phyloP scores from a whole-genome alignment of 1,139 yeast species.

The Scheffersomyces lignicola region DNA sequence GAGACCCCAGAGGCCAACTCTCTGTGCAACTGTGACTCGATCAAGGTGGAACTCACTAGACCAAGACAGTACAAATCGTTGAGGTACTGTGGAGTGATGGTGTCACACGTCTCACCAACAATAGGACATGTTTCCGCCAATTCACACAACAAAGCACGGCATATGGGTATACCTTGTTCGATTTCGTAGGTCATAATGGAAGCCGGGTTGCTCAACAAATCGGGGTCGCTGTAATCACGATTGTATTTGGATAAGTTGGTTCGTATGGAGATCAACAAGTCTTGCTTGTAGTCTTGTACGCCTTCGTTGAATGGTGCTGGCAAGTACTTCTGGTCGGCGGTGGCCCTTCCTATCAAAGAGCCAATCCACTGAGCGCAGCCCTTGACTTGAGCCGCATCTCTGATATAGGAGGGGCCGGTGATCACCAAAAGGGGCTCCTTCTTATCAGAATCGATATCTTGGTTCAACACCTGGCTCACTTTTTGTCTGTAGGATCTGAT shows the following conservation, averaged over 20 bases:
- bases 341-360: constrained; percentile 17
- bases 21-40: constrained; percentile 48
- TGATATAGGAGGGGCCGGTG: constrained; percentile 39
- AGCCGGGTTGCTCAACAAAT: constrained; percentile 7
- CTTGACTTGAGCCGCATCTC: constrained; percentile 29
- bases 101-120: constrained; percentile 43
- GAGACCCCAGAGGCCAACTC: constrained; percentile 48
- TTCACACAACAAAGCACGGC: constrained; percentile 37
- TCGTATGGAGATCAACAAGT: constrained; percentile 24
- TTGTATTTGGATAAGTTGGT: constrained; percentile 34
- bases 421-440: constrained; percentile 32
- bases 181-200: constrained; percentile 35
- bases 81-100: constrained; percentile 47
- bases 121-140: constrained; percentile 37
- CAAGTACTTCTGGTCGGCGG: constrained; percentile 6
- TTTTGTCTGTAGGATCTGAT: constrained; percentile 24
- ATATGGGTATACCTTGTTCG: constrained; percentile 38
- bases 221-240: constrained; percentile 12
- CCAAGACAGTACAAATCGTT: constrained; percentile 45
- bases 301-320: not conserved
- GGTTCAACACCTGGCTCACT: constrained; percentile 15
- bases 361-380: constrained; percentile 48
- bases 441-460: constrained; percentile 6
- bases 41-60: constrained; percentile 32
- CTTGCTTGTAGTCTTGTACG: not conserved